Percentiles rank a stretch among this genome's conserved stretches.
These are phyloP conservation scores for Fusarium mexicanum DNA, from an alignment of 2,329 filamentous ascomycete species.

Conservation along the genomic window DNA sequence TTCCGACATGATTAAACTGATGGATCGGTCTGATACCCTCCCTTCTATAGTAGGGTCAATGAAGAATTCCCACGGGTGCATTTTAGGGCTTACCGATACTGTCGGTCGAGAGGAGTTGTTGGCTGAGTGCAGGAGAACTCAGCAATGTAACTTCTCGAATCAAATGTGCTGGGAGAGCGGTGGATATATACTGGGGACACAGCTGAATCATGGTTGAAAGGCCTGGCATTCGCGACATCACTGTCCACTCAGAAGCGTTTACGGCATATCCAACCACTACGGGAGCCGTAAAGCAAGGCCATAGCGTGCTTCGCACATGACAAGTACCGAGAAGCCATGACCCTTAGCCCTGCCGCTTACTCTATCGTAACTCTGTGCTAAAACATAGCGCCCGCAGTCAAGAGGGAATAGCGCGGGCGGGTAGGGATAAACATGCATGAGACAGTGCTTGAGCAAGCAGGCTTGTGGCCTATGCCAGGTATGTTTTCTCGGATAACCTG, in stretches of 20 bases:
- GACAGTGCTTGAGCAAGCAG: no score
- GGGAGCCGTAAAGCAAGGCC: background rate
- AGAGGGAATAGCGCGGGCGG: no score
- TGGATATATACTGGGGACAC: background rate
- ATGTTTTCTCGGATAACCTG: no score
- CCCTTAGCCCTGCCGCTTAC: background rate
- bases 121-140: background rate
- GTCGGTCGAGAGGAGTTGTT: background rate
- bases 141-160: rapidly evolving
- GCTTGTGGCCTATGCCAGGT: no score
- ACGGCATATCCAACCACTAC: background rate
- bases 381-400: background rate
- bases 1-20: background rate
- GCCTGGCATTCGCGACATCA: background rate
- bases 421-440: no score
- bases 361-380: background rate
- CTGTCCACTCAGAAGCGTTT: background rate
- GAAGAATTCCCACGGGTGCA: rapidly evolving
- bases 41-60: background rate
- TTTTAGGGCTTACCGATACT: background rate
- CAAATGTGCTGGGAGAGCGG: background rate
- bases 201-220: background rate
- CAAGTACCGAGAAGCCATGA: background rate
- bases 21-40: background rate
- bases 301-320: background rate